Base-by-base conservation (phyloP, 1,139 yeast genomes). In the Candida mesenterica region DNA sequence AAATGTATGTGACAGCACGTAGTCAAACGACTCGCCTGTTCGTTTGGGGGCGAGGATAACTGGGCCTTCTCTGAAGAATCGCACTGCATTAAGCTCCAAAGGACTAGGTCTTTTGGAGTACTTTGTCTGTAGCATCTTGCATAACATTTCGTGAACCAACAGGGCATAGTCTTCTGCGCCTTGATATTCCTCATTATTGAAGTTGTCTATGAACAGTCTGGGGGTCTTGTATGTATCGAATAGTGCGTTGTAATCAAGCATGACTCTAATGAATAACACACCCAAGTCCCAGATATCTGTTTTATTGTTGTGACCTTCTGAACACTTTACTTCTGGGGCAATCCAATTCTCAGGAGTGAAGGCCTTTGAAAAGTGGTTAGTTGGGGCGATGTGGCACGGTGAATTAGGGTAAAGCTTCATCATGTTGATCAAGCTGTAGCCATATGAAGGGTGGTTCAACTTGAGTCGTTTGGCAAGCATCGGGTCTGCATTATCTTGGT, bases 261-360 rank as follows among this genome's bases (percentile, higher is more conserved):
- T 76, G 50, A 88, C 72, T 43, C 86, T 78, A 18, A 86, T 64
- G 48, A 92, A 82, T 4, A 86, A 59, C 0, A 86, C 87, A 3
- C 97, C 98, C 33, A 90, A 63, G 49, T 86, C 85, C 96, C 97
- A 92, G 4, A 94, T 82, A 61, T 94, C 98, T 0, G 96, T 81
- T 53, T 88, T 87, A 30, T 87, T 68, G 39, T 82, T 85, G 8
- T 83, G 82, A 13, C 58, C 47, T 26, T 57, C 64, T 10, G 62
- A 61, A 29, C 65, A 62, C 4, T 59, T 52, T 12, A 83, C 50
- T 53, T 89, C 97, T 0, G 97, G 96, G 0, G 96, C 92, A 8
- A 61, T 61, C 97, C 96, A 89, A 0, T 46, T 46, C 5, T 42
- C 41, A 1, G 73, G 68, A 7, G 55, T 50, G 20, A 51, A 53